Evolutionary conservation across 805 yeast genomes (phyloP), one percentile per base, ranked within the genome.

Genomic region (Yamadazyma sp.): DNA sequence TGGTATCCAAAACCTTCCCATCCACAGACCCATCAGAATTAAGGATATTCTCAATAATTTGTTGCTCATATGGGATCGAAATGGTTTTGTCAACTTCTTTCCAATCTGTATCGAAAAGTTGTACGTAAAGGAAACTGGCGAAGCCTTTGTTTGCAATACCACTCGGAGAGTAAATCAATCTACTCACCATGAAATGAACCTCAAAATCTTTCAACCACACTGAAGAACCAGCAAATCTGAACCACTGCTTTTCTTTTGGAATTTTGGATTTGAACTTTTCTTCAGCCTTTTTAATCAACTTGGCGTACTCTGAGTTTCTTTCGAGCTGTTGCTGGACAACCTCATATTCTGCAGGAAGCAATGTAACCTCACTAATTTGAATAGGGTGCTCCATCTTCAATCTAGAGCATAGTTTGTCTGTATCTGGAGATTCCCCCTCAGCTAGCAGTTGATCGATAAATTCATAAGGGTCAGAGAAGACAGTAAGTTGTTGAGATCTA

Each of bases 121-220:
- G 59, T 13, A 44, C 53, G 31, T 50, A 45, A 22, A 53, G 43
- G 29, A 63, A 51, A 35, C 61, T 54, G 2, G 56, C 40, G 28
- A 47, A 45, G 20, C 66, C 64, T 14, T 47, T 42, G 32, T 60
- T 52, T 26, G 56, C 52, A 3, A 31, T 39, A 9, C 57, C 58
- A 15, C 42, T 20, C 5, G 60, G 57, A 10, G 57, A 45, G 40
- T 44, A 61, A 10, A 59, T 44, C 8, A 62, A 36, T 36, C 67
- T 41, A 19, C 62, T 54, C 5, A 59, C 55, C 59, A 57, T 54
- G 14, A 47, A 53, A 40, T 63, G 64, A 7, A 60, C 53, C 6
- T 62, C 52, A 32, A 52, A 61, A n/a, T 61, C 57, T 28, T 57
- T 49, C 12, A 62, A 44, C 59, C 58, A 62, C 2, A 59, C 61